Evolutionary conservation across 163 green algal genomes (phyloP), one percentile per base, ranked within the genome.

Genomic region (Chlorella variabilis): DNA sequence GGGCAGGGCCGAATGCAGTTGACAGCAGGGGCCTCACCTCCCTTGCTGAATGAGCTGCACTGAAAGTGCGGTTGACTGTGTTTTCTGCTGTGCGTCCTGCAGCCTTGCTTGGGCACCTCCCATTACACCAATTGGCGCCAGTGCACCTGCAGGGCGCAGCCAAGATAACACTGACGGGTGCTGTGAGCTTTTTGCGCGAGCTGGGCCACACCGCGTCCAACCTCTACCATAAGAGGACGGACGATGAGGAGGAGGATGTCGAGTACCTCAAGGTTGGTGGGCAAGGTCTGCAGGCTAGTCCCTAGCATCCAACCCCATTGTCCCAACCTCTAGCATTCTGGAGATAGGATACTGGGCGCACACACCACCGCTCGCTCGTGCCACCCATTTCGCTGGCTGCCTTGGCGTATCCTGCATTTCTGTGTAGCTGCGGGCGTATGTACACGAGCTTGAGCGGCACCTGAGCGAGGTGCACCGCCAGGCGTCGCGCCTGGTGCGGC

Each of bases 401-500:
- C 56, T 15, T 2, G n/a, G n/a, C n/a, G n/a, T n/a, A n/a, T n/a
- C n/a, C n/a, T n/a, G n/a, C n/a, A n/a, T n/a, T n/a, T n/a, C n/a
- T n/a, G n/a, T 63, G 61, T 92, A 94, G 88, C 88, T 96, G 41
- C 87, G 91, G 2, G 92, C 95, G n/a, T 98, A 98, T 84, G 85
- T 98, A 25, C 77, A 87, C 41, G 77, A 88, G 45, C 90, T 98
- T 70, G 96, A 98, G 85, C 68, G 68, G 0, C 94, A 98, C 81
- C 83, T 98, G 74, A 83, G 65, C 2, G 95, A 98, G 87, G 92
- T 91, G 21, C 93, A 96, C 69, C 75, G 90, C 9, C 94, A 98
- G 77, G 90, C 93, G 1, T 82, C 84, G 27, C 80, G 92, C 39
- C 89, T 98, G 33, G 88, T 95, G 36, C 89, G 87, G 48, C 94